A percentile compares a stretch with the other conserved stretches of the same genome.
Conservation (phyloP, 257 asterid species). For the Echites panduratus region DNA sequence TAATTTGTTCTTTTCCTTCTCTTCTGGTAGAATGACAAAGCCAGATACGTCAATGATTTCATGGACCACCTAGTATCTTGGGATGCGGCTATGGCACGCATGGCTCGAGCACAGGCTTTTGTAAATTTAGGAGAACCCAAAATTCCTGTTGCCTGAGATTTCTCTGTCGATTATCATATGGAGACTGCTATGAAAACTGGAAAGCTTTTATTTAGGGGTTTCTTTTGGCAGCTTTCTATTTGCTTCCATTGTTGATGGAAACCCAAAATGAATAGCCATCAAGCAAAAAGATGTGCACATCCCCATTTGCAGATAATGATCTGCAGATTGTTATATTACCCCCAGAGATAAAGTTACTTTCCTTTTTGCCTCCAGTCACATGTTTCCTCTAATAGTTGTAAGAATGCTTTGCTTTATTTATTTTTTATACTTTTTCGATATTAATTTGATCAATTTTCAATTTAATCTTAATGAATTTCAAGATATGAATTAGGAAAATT, state of each 20-base stretch:
- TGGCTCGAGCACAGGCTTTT: slow-evolving; percentile 93
- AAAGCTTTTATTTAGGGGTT: neutral
- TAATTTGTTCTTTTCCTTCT: neutral
- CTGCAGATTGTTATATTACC: neutral
- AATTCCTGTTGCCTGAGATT: slow-evolving; percentile 75
- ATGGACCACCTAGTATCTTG: slow-evolving; percentile 55
- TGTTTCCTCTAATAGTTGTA: neutral
- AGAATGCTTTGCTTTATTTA: neutral
- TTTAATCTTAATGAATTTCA: no score
- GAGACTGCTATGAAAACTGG: neutral
- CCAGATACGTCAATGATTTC: slow-evolving; percentile 26
- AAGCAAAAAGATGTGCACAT: neutral
- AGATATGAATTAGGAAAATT: no score
- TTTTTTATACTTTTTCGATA: no score
- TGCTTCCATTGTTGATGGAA: neutral
- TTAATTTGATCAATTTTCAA: no score
- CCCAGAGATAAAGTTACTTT: neutral
- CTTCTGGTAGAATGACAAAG: slow-evolving; percentile 31
- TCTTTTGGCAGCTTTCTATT: neutral
- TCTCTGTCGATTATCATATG: neutral
- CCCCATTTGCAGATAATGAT: neutral
- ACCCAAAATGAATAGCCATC: neutral
- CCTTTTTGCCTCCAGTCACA: neutral
- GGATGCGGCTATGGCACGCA: slow-evolving; percentile 79
- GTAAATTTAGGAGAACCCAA: slow-evolving; percentile 91